Base-by-base conservation (phyloP, 352 stramenopile genomes). In the Phytophthora quininea region DNA sequence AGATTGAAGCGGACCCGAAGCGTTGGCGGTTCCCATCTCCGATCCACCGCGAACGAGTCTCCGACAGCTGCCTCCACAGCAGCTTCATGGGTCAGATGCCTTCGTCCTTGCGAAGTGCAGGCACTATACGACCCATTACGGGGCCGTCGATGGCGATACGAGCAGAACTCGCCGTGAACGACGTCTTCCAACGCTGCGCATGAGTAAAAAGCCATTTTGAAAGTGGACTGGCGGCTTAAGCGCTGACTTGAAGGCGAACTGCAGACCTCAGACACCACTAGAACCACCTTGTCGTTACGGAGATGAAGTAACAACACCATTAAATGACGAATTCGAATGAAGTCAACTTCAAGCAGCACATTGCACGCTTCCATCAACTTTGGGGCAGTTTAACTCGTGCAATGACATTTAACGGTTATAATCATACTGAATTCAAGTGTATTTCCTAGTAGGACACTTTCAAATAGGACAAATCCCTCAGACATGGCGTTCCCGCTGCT, bases 401-500 rank as follows among this genome's bases (percentile, higher is more conserved):
- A 49, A 3, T 29, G 43, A 0, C 3, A 11, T 29, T 9, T 49
- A 49, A 49, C 43, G 15, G 43, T n/a, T 49, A 29, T 29, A 3
- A 2, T 3, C 14, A 49, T 27, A 49, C 43, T 49, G 24, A 12
- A 33, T 64, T 65, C 32, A 65, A 65, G 24, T 61, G 62, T 30
- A 40, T 35, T 65, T 32, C 19, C 35, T n/a, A 50, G 2, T 42
- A 30, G 11, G 24, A 51, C 58, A 51, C 43, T 51, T 38, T 65
- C 48, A 60, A 60, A 51, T 24, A 33, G 60, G 0, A 38, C 10
- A 40, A 53, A 10, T 37, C n/a, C 40, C 7, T 35, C 27, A 29
- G 43, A 10, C 30, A 79, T 80, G 73, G 57, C 73, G 38, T 73
- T 75, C 46, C 19, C 54, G 40, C 54, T 77, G 10, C 56, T 74